These are phyloP conservation scores for Ambrosia artemisiifolia DNA, from an alignment of 129 eudicot genomes.

Conservation along the genomic window DNA sequence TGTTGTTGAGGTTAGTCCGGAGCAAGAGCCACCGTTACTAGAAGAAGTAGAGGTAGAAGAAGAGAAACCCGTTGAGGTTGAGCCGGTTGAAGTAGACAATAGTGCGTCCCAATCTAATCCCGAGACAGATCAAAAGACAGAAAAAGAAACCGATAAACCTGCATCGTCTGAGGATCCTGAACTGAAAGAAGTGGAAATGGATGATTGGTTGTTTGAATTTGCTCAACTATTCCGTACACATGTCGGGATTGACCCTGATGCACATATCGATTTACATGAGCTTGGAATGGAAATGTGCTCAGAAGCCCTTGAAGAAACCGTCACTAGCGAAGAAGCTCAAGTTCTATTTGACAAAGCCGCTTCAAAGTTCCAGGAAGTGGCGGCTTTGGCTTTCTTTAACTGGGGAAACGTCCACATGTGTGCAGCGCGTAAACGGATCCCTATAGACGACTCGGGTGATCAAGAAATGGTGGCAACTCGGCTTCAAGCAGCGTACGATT, in stretches of 20 bases:
- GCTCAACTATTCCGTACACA: conserved; percentile 86
- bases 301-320: conserved; percentile 93
- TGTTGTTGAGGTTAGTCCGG: conserved; percentile 83
- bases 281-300: conserved; percentile 96
- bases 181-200: conserved; percentile 91
- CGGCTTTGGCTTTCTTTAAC: conserved; percentile 88
- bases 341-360: conserved; percentile 83
- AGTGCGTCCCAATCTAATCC: conserved; percentile 52
- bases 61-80: conserved; percentile 57
- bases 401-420: conserved; percentile 99
- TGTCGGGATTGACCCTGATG: conserved; percentile 94
- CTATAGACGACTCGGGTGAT: conserved; percentile 71
- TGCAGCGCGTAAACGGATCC: conserved; percentile 89
- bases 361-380: conserved; percentile 92
- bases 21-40: conserved; percentile 78
- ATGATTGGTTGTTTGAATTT: conserved; percentile 95
- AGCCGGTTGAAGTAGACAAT: conserved; percentile 51
- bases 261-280: conserved; percentile 89
- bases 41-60: conserved; percentile 92
- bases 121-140: conserved; percentile 56
- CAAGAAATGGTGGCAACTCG: conserved; percentile 61
- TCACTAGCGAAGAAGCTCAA: conserved; percentile 95
- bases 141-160: conserved; percentile 43
- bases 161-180: conserved; percentile 61
- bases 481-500: conserved; percentile 83